phyloP scores from a whole-genome alignment of 495 filamentous ascomycete genomes.

The Xylaria palmicola region DNA sequence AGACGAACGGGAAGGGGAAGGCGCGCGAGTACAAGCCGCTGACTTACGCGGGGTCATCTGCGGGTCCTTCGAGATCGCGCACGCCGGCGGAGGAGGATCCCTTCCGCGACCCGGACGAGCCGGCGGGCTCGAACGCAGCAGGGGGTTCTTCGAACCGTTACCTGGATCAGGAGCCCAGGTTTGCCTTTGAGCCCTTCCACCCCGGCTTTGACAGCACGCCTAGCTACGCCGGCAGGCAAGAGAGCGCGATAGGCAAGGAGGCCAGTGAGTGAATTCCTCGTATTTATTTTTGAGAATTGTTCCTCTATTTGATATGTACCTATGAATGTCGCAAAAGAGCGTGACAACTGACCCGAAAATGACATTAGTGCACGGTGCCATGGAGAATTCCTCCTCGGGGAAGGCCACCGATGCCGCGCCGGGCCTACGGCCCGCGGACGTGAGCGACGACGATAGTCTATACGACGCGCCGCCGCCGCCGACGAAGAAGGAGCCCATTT shows the following conservation, averaged over 20 bases:
- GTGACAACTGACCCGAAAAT: background rate
- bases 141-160: constrained; percentile 22
- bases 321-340: background rate
- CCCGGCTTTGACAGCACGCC: constrained; percentile 46
- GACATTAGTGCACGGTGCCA: constrained; percentile 15
- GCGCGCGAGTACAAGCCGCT: constrained; percentile 24
- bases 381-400: constrained; percentile 4
- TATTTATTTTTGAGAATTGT: background rate
- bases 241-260: constrained; percentile 34
- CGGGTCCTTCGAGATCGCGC: constrained; percentile 38
- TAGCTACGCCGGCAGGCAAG: constrained; percentile 36
- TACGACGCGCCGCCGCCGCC: constrained; percentile 25
- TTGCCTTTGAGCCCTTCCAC: constrained; percentile 52
- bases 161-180: constrained; percentile 25
- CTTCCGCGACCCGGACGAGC: constrained; percentile 44
- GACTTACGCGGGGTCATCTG: constrained; percentile 20
- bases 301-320: background rate
- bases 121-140: constrained; percentile 22
- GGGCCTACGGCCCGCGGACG: background rate
- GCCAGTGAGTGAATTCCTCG: constrained; percentile 34
- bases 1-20: constrained; percentile 46
- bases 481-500: constrained; percentile 35
- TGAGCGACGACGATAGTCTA: constrained; percentile 9
- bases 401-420: background rate
- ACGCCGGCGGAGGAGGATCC: constrained; percentile 44